These are phyloP conservation scores for Akanthomyces muscarius DNA, from an alignment of 2,329 filamentous ascomycete genomes.

Conservation along the genomic window DNA sequence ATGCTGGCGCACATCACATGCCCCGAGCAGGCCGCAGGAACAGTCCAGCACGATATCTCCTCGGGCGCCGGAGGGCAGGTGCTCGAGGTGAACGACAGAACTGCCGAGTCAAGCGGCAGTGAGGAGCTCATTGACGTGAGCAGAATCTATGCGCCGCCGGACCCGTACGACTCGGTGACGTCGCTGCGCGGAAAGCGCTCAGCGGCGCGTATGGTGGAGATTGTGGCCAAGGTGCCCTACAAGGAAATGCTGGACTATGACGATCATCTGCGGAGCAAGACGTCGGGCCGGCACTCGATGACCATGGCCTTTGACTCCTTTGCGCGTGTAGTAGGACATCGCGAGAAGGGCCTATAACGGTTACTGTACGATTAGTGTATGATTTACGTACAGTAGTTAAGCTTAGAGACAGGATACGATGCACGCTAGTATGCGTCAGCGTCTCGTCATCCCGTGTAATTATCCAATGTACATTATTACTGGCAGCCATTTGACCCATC, in stretches of 20 bases:
- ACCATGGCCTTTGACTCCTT: constrained; percentile 58
- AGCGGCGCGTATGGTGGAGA: constrained; percentile 52
- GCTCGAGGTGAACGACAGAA: constrained; percentile 61
- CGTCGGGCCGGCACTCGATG: constrained; percentile 68
- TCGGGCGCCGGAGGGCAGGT: constrained; percentile 69
- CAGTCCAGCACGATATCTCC: constrained; percentile 77
- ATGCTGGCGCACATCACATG: constrained; percentile 87
- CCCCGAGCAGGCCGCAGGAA: constrained; percentile 74
- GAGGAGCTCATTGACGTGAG: constrained; percentile 58
- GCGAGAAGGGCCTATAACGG: constrained; percentile 47
- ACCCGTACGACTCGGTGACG: constrained; percentile 66
- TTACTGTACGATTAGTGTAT: background rate
- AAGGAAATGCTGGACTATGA: constrained; percentile 97
- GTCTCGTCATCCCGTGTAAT: background rate
- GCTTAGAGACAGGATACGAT: background rate
- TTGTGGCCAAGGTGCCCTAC: constrained; percentile 83
- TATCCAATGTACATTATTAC: no score
- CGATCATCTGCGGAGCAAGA: constrained; percentile 82
- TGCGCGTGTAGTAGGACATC: constrained; percentile 49
- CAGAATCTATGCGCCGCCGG: constrained; percentile 80
- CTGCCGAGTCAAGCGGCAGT: constrained; percentile 32
- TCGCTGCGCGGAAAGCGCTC: constrained; percentile 52
- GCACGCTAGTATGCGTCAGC: background rate
- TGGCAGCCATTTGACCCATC: no score
- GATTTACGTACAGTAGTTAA: background rate